Conservation (phyloP, 148 eudicot species). For the Nyssa sinensis region DNA sequence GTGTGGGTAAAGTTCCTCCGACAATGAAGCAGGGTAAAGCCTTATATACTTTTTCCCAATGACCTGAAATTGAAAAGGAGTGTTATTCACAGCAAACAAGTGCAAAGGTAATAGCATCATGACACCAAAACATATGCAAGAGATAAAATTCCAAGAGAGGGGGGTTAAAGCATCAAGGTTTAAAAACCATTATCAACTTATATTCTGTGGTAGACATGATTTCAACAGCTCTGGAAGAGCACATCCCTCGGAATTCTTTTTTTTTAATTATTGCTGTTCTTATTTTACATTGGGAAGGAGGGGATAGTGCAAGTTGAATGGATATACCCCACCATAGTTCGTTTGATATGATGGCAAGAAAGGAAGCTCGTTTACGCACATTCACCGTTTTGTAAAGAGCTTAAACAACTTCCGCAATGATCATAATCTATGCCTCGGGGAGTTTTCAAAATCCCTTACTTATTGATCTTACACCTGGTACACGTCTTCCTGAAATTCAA, state of each 20-base stretch:
- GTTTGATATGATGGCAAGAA: no score
- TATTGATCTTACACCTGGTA: no score
- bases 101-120: neutral
- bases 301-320: no score
- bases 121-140: neutral
- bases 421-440: no score
- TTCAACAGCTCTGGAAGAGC: neutral
- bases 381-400: no score
- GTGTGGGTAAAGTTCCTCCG: slow-evolving; percentile 85
- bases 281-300: no score
- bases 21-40: slow-evolving; percentile 77
- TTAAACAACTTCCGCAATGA: no score
- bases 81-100: neutral
- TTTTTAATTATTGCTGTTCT: no score
- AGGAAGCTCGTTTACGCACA: no score
- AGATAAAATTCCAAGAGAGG: neutral
- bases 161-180: neutral
- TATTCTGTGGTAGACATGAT: neutral
- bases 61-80: slow-evolving; percentile 49
- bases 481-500: no score
- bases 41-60: slow-evolving; percentile 93
- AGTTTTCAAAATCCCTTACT: no score
- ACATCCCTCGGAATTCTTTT: neutral
- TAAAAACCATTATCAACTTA: neutral
- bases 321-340: no score